These are phyloP conservation scores for Ganoderma sinense DNA, from an alignment of 1,284 basidiomycete species.

Conservation along the genomic window DNA sequence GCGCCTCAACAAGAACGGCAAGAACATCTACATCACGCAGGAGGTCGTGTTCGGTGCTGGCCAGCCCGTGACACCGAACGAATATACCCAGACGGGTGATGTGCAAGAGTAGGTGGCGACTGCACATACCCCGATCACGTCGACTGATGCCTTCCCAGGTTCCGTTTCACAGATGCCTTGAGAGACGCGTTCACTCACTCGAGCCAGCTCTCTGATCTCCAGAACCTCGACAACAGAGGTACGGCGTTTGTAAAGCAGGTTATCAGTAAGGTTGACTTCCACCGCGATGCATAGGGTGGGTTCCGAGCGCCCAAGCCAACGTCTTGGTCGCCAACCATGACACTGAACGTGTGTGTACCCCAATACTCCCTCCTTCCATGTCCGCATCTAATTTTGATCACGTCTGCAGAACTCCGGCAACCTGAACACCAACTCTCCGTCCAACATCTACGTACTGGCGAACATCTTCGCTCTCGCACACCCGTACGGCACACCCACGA, in stretches of 20 bases:
- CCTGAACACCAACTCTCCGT: slow-evolving; percentile 64
- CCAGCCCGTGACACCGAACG: slow-evolving; percentile 59
- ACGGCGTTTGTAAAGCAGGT: no score
- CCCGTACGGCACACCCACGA: slow-evolving; percentile 69
- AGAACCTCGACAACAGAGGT: slow-evolving; percentile 57
- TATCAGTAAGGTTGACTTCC: no score
- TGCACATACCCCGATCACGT: neutral
- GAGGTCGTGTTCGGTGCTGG: slow-evolving; percentile 63
- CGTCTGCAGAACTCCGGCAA: slow-evolving; percentile 54
- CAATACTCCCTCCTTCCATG: neutral
- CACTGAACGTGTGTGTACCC: slow-evolving; percentile 62
- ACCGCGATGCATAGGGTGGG: slow-evolving; percentile 51
- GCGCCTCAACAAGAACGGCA: slow-evolving; percentile 44
- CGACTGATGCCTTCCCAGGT: slow-evolving; percentile 45
- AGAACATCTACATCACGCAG: slow-evolving; percentile 61
- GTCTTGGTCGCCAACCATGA: slow-evolving; percentile 77
- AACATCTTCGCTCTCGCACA: slow-evolving; percentile 72
- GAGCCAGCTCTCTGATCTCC: slow-evolving; percentile 56
- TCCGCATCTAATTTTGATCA: neutral
- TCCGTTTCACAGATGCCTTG: slow-evolving; percentile 65
- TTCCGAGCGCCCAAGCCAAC: slow-evolving; percentile 61
- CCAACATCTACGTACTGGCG: slow-evolving; percentile 68
- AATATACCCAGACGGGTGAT: slow-evolving; percentile 64
- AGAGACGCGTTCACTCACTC: slow-evolving; percentile 57
- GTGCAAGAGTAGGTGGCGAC: slow-evolving; percentile 63